These are phyloP conservation scores for Aspergillus ruber DNA, from an alignment of 2,329 filamentous ascomycete genomes.

Conservation along the genomic window DNA sequence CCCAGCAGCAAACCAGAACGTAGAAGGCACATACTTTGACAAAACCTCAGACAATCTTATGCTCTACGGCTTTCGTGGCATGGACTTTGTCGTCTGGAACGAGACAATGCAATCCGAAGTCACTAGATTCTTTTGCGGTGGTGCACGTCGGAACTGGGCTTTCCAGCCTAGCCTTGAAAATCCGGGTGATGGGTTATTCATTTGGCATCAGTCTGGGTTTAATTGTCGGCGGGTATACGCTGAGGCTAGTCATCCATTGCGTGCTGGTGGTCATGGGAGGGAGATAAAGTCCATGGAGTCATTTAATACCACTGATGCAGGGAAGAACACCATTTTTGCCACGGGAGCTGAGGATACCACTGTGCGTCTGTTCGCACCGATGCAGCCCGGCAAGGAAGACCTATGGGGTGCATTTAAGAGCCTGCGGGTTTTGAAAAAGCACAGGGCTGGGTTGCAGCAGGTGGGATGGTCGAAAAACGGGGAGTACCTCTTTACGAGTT, in stretches of 20 bases:
- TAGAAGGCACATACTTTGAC: conserved; percentile 65
- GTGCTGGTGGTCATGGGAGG: conserved; percentile 71
- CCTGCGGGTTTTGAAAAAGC: conserved; percentile 63
- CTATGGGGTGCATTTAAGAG: conserved; percentile 39
- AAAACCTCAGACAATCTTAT: conserved; percentile 51
- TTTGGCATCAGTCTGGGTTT: conserved; percentile 68
- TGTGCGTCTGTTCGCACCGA: conserved; percentile 60
- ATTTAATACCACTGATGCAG: conserved; percentile 19
- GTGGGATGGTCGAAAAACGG: conserved; percentile 65
- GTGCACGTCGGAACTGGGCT: conserved; percentile 71
- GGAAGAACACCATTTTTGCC: conserved; percentile 44
- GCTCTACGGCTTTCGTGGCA: conserved; percentile 74
- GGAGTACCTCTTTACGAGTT: conserved; percentile 73
- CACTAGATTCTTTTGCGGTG: conserved; percentile 71
- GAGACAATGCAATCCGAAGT: conserved; percentile 64
- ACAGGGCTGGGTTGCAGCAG: conserved; percentile 77
- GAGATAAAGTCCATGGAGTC: conserved; percentile 67
- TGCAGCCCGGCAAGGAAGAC: conserved; percentile 5
- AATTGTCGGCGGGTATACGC: conserved; percentile 38
- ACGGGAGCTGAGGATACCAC: conserved; percentile 66
- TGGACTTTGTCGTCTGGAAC: conserved; percentile 76
- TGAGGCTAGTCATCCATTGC: conserved; percentile 47
- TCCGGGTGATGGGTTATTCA: conserved; percentile 48
- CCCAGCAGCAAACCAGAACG: conserved; percentile 66
- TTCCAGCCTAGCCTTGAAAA: conserved; percentile 35